Evolutionary conservation across 768 basidiomycete species (phyloP).

Genomic region (Tephrocybe sp.): DNA sequence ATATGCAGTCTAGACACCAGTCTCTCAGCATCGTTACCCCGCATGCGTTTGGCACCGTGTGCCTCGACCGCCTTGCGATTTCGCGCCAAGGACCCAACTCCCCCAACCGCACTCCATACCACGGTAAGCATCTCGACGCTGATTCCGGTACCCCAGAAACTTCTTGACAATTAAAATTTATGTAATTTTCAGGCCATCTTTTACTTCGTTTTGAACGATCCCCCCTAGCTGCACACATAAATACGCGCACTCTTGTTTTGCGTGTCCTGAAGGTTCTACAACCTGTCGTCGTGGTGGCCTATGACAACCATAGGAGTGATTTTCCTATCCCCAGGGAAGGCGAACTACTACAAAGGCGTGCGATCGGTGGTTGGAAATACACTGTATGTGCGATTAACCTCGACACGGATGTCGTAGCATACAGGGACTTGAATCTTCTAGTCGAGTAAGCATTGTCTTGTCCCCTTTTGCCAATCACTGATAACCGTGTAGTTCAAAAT

Average conservation of each 20-base stretch:
- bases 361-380: too few relatives aligned
- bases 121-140: neutral
- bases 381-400: too few relatives aligned
- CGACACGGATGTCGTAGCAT: too few relatives aligned
- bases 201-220: neutral
- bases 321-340: neutral
- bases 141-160: neutral
- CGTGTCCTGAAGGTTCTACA: neutral
- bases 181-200: neutral
- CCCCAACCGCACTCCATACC: neutral
- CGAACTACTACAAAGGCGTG: neutral
- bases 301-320: neutral
- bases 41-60: neutral
- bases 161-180: too few relatives aligned
- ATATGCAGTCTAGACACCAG: neutral
- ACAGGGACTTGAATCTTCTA: too few relatives aligned
- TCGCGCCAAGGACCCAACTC: too few relatives aligned
- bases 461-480: too few relatives aligned
- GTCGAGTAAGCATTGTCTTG: too few relatives aligned
- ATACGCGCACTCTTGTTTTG: neutral
- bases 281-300: neutral
- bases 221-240: conserved; percentile 11
- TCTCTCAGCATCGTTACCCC: neutral
- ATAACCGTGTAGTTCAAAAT: too few relatives aligned
- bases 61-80: neutral